Percentiles rank a stretch among this genome's conserved stretches.
Conservation (phyloP, 2,329 filamentous ascomycete genomes). For the Colletotrichum simmondsii region DNA sequence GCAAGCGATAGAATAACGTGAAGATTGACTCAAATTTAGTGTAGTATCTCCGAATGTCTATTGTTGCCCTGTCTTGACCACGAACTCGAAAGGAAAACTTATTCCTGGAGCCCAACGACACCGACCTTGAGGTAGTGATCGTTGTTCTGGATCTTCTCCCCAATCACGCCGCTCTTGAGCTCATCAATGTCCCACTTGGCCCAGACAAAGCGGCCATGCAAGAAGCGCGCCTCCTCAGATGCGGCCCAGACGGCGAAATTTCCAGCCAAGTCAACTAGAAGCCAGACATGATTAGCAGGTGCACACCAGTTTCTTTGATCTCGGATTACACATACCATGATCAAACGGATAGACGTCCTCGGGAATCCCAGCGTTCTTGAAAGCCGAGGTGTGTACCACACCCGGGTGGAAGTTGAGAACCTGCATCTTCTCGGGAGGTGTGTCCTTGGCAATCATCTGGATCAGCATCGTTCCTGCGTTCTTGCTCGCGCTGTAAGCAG, state of each 20-base stretch:
- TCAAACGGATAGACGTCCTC: conserved; percentile 41
- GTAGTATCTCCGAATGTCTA: not conserved
- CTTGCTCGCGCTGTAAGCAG: conserved; percentile 51
- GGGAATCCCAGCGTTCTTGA: conserved; percentile 37
- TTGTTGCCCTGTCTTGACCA: too few relatives aligned
- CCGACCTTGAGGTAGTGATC: conserved; percentile 34
- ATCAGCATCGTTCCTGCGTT: conserved; percentile 46
- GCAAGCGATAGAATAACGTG: not conserved
- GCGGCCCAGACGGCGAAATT: conserved; percentile 52
- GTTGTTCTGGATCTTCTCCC: conserved; percentile 32
- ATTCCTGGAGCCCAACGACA: conserved; percentile 18
- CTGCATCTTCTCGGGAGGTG: conserved; percentile 46
- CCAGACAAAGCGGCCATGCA: conserved; percentile 52
- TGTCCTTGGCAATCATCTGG: conserved; percentile 51
- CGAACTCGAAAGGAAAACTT: not conserved
- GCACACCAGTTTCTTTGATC: not conserved
- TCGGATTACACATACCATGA: conserved; percentile 34
- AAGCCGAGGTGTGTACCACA: conserved; percentile 45
- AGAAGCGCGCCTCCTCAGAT: conserved; percentile 48
- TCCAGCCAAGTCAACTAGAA: conserved; percentile 3
- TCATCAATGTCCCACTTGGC: conserved; percentile 56
- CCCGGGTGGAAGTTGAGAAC: conserved; percentile 54
- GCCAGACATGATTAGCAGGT: not conserved
- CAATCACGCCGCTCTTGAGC: conserved; percentile 37
- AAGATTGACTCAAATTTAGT: not conserved